Conservation (phyloP, 345 rosid genomes). For the Salix koriyanagi region DNA sequence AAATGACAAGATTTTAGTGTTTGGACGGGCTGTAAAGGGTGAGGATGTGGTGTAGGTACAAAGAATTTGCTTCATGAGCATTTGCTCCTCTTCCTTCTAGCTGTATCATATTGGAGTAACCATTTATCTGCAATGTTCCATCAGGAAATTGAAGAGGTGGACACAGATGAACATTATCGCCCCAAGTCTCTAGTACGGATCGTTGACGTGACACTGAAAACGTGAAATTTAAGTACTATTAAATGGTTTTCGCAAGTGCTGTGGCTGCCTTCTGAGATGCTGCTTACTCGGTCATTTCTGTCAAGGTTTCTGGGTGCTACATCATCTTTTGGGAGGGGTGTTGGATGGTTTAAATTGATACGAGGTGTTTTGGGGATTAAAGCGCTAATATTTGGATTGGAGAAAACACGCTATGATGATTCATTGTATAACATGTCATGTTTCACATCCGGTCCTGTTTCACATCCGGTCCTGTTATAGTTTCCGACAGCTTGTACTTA, state of each 20-base stretch:
- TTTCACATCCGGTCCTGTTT: too few species aligned
- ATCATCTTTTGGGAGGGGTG: background rate
- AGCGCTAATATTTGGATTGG: background rate
- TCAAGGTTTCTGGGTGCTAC: background rate
- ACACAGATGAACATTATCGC: conserved; percentile 82
- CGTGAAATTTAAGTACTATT: conserved; percentile 36
- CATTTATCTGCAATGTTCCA: background rate
- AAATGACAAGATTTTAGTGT: conserved; percentile 61
- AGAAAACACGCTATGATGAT: conserved; percentile 2
- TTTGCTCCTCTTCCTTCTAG: background rate
- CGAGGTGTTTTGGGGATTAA: background rate
- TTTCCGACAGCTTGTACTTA: too few species aligned
- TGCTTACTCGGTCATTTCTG: background rate
- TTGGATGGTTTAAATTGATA: background rate
- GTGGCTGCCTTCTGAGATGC: background rate
- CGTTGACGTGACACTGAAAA: conserved; percentile 47
- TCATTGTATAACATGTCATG: background rate
- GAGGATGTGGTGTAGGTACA: conserved; percentile 86
- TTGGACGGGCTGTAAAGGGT: conserved; percentile 76
- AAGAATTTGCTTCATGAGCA: background rate
- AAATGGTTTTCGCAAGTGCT: background rate
- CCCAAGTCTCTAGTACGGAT: conserved; percentile 72
- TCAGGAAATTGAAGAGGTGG: conserved; percentile 96
- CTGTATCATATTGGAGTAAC: conserved; percentile 6
- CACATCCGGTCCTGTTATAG: too few species aligned